Base-by-base conservation (phyloP, 2,329 filamentous ascomycete species). In the Neurospora crassa region DNA sequence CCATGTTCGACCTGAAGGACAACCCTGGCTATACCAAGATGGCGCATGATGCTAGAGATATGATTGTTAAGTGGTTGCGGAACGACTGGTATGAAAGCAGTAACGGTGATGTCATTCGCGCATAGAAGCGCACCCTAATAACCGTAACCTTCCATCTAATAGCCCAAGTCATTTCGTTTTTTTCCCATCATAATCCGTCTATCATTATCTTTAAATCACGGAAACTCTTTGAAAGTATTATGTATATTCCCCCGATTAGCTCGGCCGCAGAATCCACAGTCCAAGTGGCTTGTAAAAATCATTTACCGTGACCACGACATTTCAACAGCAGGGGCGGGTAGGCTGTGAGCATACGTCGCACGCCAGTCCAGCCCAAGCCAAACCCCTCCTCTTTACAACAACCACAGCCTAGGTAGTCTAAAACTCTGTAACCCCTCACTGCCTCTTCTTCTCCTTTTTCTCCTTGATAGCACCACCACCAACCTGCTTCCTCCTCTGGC, bases 21-120 rank as follows among this genome's bases (percentile, higher is more conserved):
- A 95, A 96, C 76, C 90, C 92, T 1, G 91, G 88, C 1, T 95
- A 93, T 76, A 87, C 88, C 73, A 84, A 83, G 70, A 84, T 96
- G 79, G 83, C 87, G n/a, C 85, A 89, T 68, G 84, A 89, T 70
- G 91, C 92, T 5, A 88, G 87, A 73, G 85, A 87, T 73, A 80
- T 90, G 77, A 87, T 96, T 69, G 85, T 87, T 5, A 81, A 83
- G 47, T 95, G 92, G 92, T 80, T 86, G 5, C 82, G 82, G 67
- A 89, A 87, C 68, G 85, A 88, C 3, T 93, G 91, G 91, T 92
- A 92, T 73, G 84, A 89, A 77, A 82, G 81, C 67, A 88, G 86
- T 72, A 77, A 78, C 3, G 79, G 82, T 70, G 80, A 79, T 71
- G 70, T 71, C 47, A 73, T 76, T n/a, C 72, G 69, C 8, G n/a